Percentiles rank a stretch among this genome's conserved stretches.
phyloP scores from a whole-genome alignment of 768 basidiomycete species.

The Favolaschia claudopus region DNA sequence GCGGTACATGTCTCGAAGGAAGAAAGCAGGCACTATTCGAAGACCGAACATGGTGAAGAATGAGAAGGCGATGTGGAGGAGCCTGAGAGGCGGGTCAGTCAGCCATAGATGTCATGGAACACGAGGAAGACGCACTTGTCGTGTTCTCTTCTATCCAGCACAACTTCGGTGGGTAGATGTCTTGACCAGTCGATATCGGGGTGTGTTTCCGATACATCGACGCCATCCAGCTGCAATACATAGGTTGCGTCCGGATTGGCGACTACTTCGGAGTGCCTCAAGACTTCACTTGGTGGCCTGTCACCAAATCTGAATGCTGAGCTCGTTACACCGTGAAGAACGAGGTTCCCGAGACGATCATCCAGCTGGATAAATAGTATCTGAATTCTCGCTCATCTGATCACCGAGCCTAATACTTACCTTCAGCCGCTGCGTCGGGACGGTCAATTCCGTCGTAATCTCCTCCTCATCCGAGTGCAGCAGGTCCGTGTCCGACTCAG shows the following conservation, averaged over 20 bases:
- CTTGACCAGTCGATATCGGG: constrained; percentile 15
- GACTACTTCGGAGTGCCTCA: background rate
- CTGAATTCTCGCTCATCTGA: too few relatives aligned
- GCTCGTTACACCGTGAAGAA: constrained; percentile 12
- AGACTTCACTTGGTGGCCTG: background rate
- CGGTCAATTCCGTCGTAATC: constrained; percentile 18
- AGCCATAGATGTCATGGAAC: too few relatives aligned
- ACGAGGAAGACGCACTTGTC: constrained; percentile 26
- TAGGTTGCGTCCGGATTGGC: constrained; percentile 8
- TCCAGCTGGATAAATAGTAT: constrained; percentile 18
- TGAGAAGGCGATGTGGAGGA: constrained; percentile 47
- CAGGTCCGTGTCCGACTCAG: constrained; percentile 1
- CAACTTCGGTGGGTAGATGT: constrained; percentile 1
- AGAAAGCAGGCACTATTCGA: constrained; percentile 49
- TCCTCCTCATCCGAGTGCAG: constrained; percentile 21
- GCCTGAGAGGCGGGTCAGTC: constrained; percentile 31
- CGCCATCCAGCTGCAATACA: constrained; percentile 7
- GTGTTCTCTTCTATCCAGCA: constrained; percentile 12
- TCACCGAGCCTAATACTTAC: background rate
- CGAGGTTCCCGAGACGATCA: constrained; percentile 8
- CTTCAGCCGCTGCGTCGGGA: constrained; percentile 22
- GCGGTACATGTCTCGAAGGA: constrained; percentile 51
- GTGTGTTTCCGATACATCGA: background rate
- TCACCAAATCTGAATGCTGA: constrained; percentile 1
- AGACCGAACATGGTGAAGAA: constrained; percentile 48